phyloP scores from a whole-genome alignment of 352 stramenopile species.

The Globisporangium mamillatum region DNA sequence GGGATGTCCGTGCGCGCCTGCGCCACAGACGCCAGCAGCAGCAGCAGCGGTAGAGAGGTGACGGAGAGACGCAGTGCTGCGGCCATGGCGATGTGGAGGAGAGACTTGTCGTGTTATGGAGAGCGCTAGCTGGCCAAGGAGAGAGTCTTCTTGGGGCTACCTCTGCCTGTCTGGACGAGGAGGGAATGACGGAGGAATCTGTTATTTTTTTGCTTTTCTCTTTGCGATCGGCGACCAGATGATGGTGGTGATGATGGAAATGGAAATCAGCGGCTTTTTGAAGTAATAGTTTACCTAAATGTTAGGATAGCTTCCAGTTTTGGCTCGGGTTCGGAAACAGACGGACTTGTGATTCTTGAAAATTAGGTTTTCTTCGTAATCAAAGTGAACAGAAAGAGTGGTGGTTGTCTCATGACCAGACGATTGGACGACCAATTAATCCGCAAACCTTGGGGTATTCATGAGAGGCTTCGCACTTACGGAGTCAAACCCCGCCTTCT shows the following conservation, averaged over 20 bases:
- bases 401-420: too few species aligned
- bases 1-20: conserved; percentile 15
- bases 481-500: too few species aligned
- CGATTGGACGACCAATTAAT: too few species aligned
- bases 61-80: not conserved
- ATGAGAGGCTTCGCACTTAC: too few species aligned
- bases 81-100: not conserved
- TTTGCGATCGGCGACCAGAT: not conserved
- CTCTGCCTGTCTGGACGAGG: not conserved
- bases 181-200: not conserved
- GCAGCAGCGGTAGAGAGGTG: not conserved
- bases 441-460: too few species aligned
- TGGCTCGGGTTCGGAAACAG: too few species aligned
- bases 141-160: not conserved
- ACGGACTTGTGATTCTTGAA: too few species aligned
- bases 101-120: not conserved
- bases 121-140: not conserved
- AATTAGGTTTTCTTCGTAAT: too few species aligned
- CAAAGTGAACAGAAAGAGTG: too few species aligned
- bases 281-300: too few species aligned
- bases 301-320: too few species aligned
- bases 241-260: not conserved
- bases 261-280: not conserved
- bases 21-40: not conserved
- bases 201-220: not conserved